Evolutionary conservation across 352 stramenopile genomes (phyloP), one percentile per base, ranked within the genome.

Genomic region (Globisporangium sylvaticum): DNA sequence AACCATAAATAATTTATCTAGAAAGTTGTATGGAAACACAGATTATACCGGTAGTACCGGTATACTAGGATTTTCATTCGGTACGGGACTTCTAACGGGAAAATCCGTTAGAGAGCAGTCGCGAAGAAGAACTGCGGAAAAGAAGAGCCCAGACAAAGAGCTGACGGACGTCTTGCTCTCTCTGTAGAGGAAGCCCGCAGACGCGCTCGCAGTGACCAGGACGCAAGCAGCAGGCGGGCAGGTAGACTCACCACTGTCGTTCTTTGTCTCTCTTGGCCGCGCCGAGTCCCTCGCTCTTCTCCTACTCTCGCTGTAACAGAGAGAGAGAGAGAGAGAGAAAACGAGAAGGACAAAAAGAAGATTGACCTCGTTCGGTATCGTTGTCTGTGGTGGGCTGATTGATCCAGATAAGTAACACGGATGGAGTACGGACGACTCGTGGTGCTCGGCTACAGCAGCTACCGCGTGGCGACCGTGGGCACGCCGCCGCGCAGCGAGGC

Each of bases 391-490:
- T 25, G 37, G 37, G 37, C 20, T 44, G 37, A 24, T 18, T 31
- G 9, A 39, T 9, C 10, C 25, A 58, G 27, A 39, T 1, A 18
- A n/a, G 24, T n/a, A 8, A 18, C 52, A n/a, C 15, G 12, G 15
- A 89, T 92, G 79, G 84, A 92, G 71, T 94, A 94, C 72, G 86
- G 86, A 44, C 82, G 84, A n/a, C 78, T 94, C 50, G 84, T 94
- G 5, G 86, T 94, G 71, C 73, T 94, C 18, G 86, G 86, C 66
- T 94, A 94, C 71, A 94, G 83, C 75, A 90, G 82, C 82, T 94
- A 94, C 76, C 82, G 81, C 62, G 81, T 91, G 34, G 83, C 81
- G 53, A 76, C 77, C 64, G 76, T 77, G 44, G 2, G 12, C 29
- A 34, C 39, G 0, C 75, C 65, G 22, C 63, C 69, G 15, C 70